Conservation (phyloP, 2,329 filamentous ascomycete species). For the Fusarium virguliforme region DNA sequence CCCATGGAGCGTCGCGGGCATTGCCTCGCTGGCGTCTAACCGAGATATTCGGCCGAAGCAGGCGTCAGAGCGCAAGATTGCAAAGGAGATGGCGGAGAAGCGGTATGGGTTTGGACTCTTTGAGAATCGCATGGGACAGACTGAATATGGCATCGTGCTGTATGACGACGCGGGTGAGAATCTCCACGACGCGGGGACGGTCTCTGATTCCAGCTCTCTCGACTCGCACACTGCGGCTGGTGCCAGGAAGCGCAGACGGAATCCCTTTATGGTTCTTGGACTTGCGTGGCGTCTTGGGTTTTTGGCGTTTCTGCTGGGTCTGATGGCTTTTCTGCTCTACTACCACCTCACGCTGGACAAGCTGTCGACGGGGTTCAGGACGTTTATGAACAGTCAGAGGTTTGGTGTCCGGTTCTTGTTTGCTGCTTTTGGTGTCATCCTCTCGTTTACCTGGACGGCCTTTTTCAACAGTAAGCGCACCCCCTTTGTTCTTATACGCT, state of each 20-base stretch:
- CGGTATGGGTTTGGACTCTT: slow-evolving; percentile 50
- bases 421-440: slow-evolving; percentile 60
- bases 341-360: slow-evolving; percentile 56
- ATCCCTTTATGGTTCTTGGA: slow-evolving; percentile 58
- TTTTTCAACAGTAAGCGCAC: slow-evolving; percentile 56
- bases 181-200: slow-evolving; percentile 22
- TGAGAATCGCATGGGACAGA: slow-evolving; percentile 37
- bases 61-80: slow-evolving; percentile 44
- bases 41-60: slow-evolving; percentile 42
- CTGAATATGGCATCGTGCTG: slow-evolving; percentile 50
- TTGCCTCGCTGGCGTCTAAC: slow-evolving; percentile 48
- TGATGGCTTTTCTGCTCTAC: slow-evolving; percentile 60
- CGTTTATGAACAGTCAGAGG: slow-evolving; percentile 60
- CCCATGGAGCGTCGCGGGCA: slow-evolving; percentile 54
- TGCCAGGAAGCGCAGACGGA: slow-evolving; percentile 29
- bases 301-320: slow-evolving; percentile 53
- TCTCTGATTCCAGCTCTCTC: slow-evolving; percentile 44
- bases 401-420: slow-evolving; percentile 64
- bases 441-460: slow-evolving; percentile 61
- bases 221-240: slow-evolving; percentile 14
- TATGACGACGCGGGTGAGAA: slow-evolving; percentile 42
- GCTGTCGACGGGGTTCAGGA: slow-evolving; percentile 52
- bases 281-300: slow-evolving; percentile 57
- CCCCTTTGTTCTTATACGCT: rapidly evolving
- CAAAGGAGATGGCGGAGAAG: slow-evolving; percentile 49